phyloP scores from a whole-genome alignment of 1,139 yeast species.

The Hanseniaspora gamundiae region DNA sequence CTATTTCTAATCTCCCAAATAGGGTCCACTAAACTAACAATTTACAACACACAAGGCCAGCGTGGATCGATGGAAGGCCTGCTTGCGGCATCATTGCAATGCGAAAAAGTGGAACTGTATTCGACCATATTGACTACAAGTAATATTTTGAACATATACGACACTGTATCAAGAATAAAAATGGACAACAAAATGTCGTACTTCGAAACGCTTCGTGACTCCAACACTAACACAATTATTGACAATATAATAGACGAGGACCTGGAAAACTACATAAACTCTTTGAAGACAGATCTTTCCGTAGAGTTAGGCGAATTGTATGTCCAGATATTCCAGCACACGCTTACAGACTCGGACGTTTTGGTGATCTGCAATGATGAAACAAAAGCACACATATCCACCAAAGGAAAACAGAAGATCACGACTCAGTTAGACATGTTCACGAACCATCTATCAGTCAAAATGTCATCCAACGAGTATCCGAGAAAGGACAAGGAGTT shows the following conservation, averaged over 20 bases:
- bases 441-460: conserved; percentile 50
- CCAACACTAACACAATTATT: conserved; percentile 15
- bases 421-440: conserved; percentile 37
- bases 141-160: conserved; percentile 64
- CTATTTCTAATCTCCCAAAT: conserved; percentile 57
- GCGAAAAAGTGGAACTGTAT: conserved; percentile 47
- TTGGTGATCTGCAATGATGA: conserved; percentile 50
- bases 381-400: conserved; percentile 46
- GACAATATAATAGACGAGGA: conserved; percentile 14
- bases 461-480: conserved; percentile 44
- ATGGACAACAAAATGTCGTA: conserved; percentile 66
- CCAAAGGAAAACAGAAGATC: conserved; percentile 32
- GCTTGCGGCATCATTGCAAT: conserved; percentile 43
- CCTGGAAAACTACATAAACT: conserved; percentile 10
- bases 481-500: conserved; percentile 37
- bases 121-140: conserved; percentile 81
- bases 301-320: conserved; percentile 44
- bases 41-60: conserved; percentile 57
- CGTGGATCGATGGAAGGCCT: conserved; percentile 40
- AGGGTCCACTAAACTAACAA: conserved; percentile 38
- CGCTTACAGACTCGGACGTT: conserved; percentile 64
- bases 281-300: conserved; percentile 42
- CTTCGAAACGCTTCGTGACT: conserved; percentile 42
- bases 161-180: conserved; percentile 57
- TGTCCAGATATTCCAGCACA: conserved; percentile 64